Percentiles rank a stretch among this genome's conserved stretches.
phyloP scores from a whole-genome alignment of 179 eudicot genomes.

The Beta lomatogona region DNA sequence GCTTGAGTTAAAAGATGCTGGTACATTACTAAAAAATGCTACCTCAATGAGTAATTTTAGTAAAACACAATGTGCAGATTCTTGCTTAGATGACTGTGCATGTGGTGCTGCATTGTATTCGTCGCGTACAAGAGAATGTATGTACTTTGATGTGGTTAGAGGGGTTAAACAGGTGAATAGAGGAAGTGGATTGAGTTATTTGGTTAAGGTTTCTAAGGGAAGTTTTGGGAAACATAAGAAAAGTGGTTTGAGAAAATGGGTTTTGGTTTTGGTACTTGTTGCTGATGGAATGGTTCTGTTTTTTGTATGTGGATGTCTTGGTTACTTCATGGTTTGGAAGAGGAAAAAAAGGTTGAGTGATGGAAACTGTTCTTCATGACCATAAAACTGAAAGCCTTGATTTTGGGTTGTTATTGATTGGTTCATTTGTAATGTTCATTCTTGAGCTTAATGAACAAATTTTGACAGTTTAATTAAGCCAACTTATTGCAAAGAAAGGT shows the following conservation, averaged over 20 bases:
- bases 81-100: constrained; percentile 60
- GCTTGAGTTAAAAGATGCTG: constrained; percentile 60
- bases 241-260: constrained; percentile 66
- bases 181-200: constrained; percentile 41
- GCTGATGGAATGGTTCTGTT: constrained; percentile 67
- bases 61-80: constrained; percentile 45
- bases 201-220: constrained; percentile 71
- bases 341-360: constrained; percentile 46
- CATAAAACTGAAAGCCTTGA: background rate
- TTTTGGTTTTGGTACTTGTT: constrained; percentile 53
- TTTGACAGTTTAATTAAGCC: background rate
- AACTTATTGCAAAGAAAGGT: background rate
- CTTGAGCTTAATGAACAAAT: background rate
- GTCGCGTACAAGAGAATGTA: constrained; percentile 38
- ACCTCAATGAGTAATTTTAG: constrained; percentile 25
- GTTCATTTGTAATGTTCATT: background rate
- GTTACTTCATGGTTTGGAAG: constrained; percentile 58
- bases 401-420: background rate
- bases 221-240: constrained; percentile 31
- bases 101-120: constrained; percentile 65
- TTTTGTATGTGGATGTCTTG: constrained; percentile 57
- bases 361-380: constrained; percentile 28
- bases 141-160: constrained; percentile 49
- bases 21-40: constrained; percentile 44
- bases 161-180: constrained; percentile 58